Evolutionary conservation across 2,329 filamentous ascomycete genomes (phyloP).

Genomic region (Ceratocystis albifundus): DNA sequence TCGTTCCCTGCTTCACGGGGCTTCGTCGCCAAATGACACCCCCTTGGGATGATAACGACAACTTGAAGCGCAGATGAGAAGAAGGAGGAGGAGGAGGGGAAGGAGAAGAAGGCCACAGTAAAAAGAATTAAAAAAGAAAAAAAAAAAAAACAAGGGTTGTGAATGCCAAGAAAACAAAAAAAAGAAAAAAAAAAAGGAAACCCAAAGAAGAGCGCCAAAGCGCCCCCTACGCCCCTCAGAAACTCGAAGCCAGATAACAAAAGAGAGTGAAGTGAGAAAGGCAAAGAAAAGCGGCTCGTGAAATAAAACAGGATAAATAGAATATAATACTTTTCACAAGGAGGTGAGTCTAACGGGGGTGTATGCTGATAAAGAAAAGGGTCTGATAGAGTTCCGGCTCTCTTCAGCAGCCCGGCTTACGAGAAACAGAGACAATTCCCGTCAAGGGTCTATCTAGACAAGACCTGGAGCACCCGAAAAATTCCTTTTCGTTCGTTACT

Average conservation of each 20-base stretch:
- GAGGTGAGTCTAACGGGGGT: neutral
- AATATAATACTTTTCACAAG: neutral
- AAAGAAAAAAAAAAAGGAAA: constrained; percentile 10
- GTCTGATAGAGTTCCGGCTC: neutral
- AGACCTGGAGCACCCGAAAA: constrained; percentile 12
- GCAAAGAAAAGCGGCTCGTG: too few species aligned
- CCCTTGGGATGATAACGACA: constrained; percentile 15
- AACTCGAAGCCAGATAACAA: neutral
- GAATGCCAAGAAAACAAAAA: constrained; percentile 6
- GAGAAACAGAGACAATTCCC: constrained; percentile 6
- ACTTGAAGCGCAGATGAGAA: constrained; percentile 12
- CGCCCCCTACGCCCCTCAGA: neutral
- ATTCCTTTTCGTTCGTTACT: neutral
- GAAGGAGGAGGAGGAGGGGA: neutral
- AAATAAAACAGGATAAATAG: neutral
- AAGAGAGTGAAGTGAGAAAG: neutral
- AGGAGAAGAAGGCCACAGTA: neutral
- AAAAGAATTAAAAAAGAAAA: constrained; percentile 6
- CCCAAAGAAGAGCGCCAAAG: neutral
- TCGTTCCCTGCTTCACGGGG: neutral
- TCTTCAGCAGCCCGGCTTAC: neutral
- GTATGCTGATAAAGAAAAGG: neutral
- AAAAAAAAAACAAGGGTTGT: constrained; percentile 3
- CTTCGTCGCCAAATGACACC: constrained; percentile 9
- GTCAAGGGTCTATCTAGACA: neutral